Evolutionary conservation across 2,329 filamentous ascomycete species (phyloP).

Genomic region (Zymoseptoria passerinii): DNA sequence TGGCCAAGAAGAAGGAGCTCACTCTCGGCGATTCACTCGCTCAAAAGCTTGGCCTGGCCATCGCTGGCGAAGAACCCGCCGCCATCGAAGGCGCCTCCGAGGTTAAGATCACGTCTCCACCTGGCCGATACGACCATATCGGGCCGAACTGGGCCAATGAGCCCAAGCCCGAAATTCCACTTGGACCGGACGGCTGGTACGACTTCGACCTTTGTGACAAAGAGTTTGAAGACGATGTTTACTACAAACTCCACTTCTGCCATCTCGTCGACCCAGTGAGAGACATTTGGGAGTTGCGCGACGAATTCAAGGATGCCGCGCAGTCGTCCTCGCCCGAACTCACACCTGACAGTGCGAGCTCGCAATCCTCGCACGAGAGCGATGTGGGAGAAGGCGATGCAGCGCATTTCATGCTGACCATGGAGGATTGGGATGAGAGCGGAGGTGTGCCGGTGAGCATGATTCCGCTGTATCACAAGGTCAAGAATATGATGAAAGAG

Average conservation of each 20-base stretch:
- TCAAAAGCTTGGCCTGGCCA: constrained; percentile 20
- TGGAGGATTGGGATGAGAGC: constrained; percentile 14
- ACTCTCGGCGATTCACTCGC: constrained; percentile 25
- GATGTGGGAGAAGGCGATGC: constrained; percentile 33
- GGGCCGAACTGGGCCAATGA: not conserved
- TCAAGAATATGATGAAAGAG: constrained; percentile 17
- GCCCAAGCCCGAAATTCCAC: not conserved
- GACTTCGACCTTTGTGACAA: not conserved
- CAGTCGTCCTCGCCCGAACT: constrained; percentile 20
- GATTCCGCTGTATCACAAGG: constrained; percentile 15
- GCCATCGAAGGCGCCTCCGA: constrained; percentile 1
- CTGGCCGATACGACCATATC: constrained; percentile 1
- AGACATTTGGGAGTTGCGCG: constrained; percentile 13
- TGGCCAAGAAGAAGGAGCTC: constrained; percentile 17
- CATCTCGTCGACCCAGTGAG: constrained; percentile 6
- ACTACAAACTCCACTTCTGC: not conserved
- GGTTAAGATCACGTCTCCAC: constrained; percentile 1
- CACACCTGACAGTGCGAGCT: constrained; percentile 20
- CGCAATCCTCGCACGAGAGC: constrained; percentile 33
- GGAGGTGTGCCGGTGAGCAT: constrained; percentile 12
- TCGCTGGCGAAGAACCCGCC: not conserved
- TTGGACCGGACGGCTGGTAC: not conserved
- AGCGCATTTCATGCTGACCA: constrained; percentile 13
- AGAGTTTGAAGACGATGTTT: not conserved
- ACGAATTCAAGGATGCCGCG: constrained; percentile 2